phyloP scores from a whole-genome alignment of 2,329 filamentous ascomycete species.

The Orbilia javanica region DNA sequence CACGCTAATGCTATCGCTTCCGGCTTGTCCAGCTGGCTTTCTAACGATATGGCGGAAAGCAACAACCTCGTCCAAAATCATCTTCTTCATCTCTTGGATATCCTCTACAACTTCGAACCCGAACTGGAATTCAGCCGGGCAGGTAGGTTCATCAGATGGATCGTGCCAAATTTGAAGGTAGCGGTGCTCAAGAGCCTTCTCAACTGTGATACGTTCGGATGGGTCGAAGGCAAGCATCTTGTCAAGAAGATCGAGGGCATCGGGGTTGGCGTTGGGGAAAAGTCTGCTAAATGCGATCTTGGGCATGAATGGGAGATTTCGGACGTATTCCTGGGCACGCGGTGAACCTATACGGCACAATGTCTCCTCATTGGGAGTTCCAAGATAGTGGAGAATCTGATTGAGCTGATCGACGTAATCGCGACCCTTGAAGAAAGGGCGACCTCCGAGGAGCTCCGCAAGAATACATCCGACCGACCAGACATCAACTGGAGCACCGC shows the following conservation, averaged over 20 bases:
- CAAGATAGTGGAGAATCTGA: conserved; percentile 97
- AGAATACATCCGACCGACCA: conserved; percentile 99
- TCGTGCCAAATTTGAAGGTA: conserved; percentile 99
- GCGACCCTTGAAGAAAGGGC: conserved; percentile 98
- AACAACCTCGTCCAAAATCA: conserved; percentile 95
- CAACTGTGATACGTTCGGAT: conserved; percentile 90
- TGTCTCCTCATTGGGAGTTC: conserved; percentile 95
- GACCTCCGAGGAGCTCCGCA: conserved; percentile 92
- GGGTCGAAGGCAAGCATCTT: conserved; percentile 98
- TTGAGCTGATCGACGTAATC: conserved; percentile 99
- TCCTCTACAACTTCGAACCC: conserved; percentile 98
- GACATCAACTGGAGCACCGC: conserved; percentile 89
- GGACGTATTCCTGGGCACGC: conserved; percentile 96
- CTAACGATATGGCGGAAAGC: conserved; percentile 79
- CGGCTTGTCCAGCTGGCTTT: conserved; percentile 65
- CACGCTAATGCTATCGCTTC: conserved; percentile 22
- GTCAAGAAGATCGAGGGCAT: conserved; percentile 93
- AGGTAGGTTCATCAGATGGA: conserved; percentile 92
- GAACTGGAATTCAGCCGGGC: conserved; percentile 96
- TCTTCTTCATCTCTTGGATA: conserved; percentile 91
- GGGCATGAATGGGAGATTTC: conserved; percentile 93
- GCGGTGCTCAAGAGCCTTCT: conserved; percentile 93
- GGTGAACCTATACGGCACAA: conserved; percentile 93
- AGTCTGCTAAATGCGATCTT: conserved; percentile 90
- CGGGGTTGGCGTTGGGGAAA: conserved; percentile 94